phyloP scores from a whole-genome alignment of 2,329 filamentous ascomycete species.

The Dactylellina leptospora region DNA sequence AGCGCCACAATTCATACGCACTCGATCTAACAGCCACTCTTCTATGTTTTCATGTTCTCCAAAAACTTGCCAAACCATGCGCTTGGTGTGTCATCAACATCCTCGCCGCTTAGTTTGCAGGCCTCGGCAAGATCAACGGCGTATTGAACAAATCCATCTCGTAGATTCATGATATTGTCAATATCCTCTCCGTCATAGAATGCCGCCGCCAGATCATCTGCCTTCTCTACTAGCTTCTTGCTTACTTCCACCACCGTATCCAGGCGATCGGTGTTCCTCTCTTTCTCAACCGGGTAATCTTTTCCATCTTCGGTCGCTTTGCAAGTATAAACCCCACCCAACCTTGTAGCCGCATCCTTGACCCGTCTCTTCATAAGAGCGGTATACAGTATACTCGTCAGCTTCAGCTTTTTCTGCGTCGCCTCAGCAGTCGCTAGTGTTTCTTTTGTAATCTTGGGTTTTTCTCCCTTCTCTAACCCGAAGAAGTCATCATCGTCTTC shows the following conservation, averaged over 20 bases:
- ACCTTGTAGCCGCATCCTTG: slow-evolving; percentile 27
- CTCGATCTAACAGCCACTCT: neutral
- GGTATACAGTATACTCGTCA: slow-evolving; percentile 47
- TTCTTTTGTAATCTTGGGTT: slow-evolving; percentile 45
- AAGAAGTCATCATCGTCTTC: slow-evolving; percentile 39
- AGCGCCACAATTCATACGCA: neutral
- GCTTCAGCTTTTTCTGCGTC: slow-evolving; percentile 46
- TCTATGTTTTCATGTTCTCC: slow-evolving; percentile 28
- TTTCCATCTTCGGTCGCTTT: slow-evolving; percentile 16
- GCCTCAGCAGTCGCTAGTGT: slow-evolving; percentile 27
- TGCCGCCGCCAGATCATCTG: slow-evolving; percentile 35
- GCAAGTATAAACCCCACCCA: slow-evolving; percentile 21
- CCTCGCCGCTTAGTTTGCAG: slow-evolving; percentile 16
- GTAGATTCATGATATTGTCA: slow-evolving; percentile 9
- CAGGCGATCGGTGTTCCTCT: slow-evolving; percentile 28
- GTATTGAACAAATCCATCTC: slow-evolving; percentile 23
- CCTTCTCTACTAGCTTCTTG: slow-evolving; percentile 31
- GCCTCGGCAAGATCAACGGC: slow-evolving; percentile 28
- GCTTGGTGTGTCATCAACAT: slow-evolving; percentile 30
- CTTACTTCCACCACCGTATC: slow-evolving; percentile 34
- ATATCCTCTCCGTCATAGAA: slow-evolving; percentile 46
- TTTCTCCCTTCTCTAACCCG: slow-evolving; percentile 18
- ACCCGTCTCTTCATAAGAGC: slow-evolving; percentile 47
- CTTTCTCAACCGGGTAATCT: slow-evolving; percentile 37
- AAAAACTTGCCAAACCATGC: slow-evolving; percentile 50